These are phyloP conservation scores for Xerocomellus intermedius DNA, from an alignment of 768 basidiomycete genomes.

Conservation along the genomic window DNA sequence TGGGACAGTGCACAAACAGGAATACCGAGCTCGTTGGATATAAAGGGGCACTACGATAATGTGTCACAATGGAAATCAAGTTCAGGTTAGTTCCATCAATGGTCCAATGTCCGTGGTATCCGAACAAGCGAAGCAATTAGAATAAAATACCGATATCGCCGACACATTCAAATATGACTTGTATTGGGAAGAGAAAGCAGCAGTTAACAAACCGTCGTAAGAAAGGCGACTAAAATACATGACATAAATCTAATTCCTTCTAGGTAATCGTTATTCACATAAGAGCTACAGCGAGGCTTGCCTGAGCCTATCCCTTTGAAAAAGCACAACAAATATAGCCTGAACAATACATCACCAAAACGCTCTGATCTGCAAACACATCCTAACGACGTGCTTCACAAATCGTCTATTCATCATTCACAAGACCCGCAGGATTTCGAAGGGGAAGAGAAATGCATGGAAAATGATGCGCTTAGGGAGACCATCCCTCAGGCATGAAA, in stretches of 20 bases:
- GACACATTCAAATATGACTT: neutral
- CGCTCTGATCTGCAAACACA: conserved; percentile 10
- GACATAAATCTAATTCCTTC: conserved; percentile 17
- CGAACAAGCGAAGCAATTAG: neutral
- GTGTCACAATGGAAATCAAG: neutral
- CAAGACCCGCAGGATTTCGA: conserved; percentile 7
- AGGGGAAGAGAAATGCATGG: neutral
- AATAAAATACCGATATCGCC: neutral
- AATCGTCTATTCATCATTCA: conserved; percentile 8
- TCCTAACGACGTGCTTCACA: conserved; percentile 18
- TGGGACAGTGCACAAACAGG: neutral
- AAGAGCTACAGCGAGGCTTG: conserved; percentile 18
- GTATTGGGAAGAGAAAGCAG: neutral
- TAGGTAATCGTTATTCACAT: conserved; percentile 3
- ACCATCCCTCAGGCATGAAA: conserved; percentile 50
- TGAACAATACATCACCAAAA: conserved; percentile 25
- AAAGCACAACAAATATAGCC: conserved; percentile 12
- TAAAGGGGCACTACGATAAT: neutral
- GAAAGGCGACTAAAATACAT: conserved; percentile 21
- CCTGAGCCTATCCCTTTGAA: conserved; percentile 17
- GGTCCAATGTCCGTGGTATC: neutral
- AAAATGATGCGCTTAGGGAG: conserved; percentile 21
- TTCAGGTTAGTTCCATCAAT: neutral
- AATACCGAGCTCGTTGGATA: neutral
- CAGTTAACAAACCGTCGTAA: conserved; percentile 10